These are phyloP conservation scores for Mycena floridula DNA, from an alignment of 768 basidiomycete species.

Conservation along the genomic window DNA sequence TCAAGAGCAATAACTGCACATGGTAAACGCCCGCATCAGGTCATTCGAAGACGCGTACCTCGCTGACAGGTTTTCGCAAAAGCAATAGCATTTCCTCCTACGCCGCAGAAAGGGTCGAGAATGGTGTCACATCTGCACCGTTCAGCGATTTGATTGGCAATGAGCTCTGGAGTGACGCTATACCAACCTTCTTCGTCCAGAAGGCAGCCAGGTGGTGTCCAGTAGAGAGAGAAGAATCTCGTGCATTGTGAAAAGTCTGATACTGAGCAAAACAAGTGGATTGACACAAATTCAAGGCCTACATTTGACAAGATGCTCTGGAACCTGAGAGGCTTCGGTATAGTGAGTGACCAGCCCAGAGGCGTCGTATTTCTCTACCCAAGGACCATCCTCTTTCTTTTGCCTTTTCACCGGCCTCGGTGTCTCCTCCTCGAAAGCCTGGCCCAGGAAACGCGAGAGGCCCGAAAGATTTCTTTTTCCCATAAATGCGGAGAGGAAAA, in stretches of 20 bases:
- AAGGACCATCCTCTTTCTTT: slow-evolving; percentile 19
- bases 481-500: too few relatives aligned
- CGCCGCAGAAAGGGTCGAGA: slow-evolving; percentile 94
- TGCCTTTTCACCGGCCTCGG: slow-evolving; percentile 29
- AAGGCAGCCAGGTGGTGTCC: slow-evolving; percentile 64
- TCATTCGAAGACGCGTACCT: slow-evolving; percentile 44
- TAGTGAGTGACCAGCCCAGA: slow-evolving; percentile 72
- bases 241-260: slow-evolving; percentile 84
- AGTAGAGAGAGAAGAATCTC: slow-evolving; percentile 76
- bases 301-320: slow-evolving; percentile 82
- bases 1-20: slow-evolving; percentile 88
- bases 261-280: slow-evolving; percentile 1
- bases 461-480: slow-evolving; percentile 38
- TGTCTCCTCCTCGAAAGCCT: slow-evolving; percentile 25
- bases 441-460: slow-evolving; percentile 35
- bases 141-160: slow-evolving; percentile 92
- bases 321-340: slow-evolving; percentile 57
- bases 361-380: slow-evolving; percentile 53
- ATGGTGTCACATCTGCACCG: slow-evolving; percentile 81
- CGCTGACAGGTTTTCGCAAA: slow-evolving; percentile 94
- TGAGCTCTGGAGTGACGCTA: slow-evolving; percentile 88
- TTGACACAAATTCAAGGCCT: too few relatives aligned
- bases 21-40: neutral
- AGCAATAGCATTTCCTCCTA: slow-evolving; percentile 95
- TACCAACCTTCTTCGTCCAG: slow-evolving; percentile 98